Percentiles rank a stretch among this genome's conserved stretches.
Conservation (phyloP, 2,329 filamentous ascomycete species). For the Beauveria pseudobassiana region DNA sequence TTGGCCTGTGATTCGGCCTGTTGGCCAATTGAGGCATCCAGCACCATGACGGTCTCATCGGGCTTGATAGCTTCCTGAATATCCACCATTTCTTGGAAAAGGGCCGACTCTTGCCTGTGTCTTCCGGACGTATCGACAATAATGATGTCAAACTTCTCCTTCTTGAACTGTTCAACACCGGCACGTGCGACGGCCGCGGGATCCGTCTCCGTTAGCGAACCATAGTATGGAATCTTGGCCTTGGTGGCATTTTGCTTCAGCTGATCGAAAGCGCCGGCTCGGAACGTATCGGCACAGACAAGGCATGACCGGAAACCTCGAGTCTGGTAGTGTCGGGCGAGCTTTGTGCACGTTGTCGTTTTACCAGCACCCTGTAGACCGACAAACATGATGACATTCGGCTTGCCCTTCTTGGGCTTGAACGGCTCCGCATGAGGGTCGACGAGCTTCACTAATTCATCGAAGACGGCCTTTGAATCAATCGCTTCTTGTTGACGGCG, state of each 20-base stretch:
- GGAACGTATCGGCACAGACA: slow-evolving; percentile 97
- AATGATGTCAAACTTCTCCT: slow-evolving; percentile 95
- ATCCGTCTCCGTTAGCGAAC: slow-evolving; percentile 91
- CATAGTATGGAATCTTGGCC: slow-evolving; percentile 98
- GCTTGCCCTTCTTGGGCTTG: slow-evolving; percentile 91
- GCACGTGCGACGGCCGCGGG: slow-evolving; percentile 89
- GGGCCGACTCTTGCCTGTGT: slow-evolving; percentile 86
- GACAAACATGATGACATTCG: slow-evolving; percentile 99
- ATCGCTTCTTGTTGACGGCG: slow-evolving; percentile 93
- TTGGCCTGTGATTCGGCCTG: slow-evolving; percentile 90
- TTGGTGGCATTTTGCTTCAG: slow-evolving; percentile 98
- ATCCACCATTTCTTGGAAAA: slow-evolving; percentile 97
- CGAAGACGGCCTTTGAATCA: slow-evolving; percentile 96
- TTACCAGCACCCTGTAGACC: slow-evolving; percentile 96
- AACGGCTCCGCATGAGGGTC: slow-evolving; percentile 93
- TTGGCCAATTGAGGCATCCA: slow-evolving; percentile 94
- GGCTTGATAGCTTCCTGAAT: slow-evolving; percentile 82
- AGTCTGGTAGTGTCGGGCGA: slow-evolving; percentile 89
- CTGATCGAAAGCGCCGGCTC: slow-evolving; percentile 96
- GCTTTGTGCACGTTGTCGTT: slow-evolving; percentile 95
- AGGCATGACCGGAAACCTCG: slow-evolving; percentile 88
- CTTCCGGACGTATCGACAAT: slow-evolving; percentile 96
- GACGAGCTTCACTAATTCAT: slow-evolving; percentile 91
- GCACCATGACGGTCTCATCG: slow-evolving; percentile 96
- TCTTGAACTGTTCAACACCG: slow-evolving; percentile 98